These are phyloP conservation scores for Suillus occidentalis DNA, from an alignment of 768 basidiomycete genomes.

Conservation along the genomic window DNA sequence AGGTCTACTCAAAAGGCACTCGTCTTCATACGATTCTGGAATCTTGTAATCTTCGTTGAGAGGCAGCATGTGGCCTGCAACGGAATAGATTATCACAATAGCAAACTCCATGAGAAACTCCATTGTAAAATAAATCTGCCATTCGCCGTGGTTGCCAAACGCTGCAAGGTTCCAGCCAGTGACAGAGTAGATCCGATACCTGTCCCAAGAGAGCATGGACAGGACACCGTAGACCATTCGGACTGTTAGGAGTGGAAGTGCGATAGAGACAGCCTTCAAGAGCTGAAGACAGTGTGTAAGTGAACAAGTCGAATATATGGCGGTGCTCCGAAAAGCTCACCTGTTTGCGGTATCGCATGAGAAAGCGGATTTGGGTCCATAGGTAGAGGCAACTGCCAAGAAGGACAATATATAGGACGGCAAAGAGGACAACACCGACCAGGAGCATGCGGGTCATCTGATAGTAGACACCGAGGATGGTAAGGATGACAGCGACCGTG, in stretches of 20 bases:
- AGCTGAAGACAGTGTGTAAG: slow-evolving; percentile 40
- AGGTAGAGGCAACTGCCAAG: slow-evolving; percentile 47
- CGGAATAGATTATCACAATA: slow-evolving; percentile 40
- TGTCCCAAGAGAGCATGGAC: slow-evolving; percentile 18
- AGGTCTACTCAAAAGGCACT: slow-evolving; percentile 34
- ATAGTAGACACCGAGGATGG: no score
- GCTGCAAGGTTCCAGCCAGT: no score
- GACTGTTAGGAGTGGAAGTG: slow-evolving; percentile 61
- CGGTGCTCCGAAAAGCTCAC: slow-evolving; percentile 29
- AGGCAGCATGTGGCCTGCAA: slow-evolving; percentile 21
- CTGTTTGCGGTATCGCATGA: slow-evolving; percentile 27
- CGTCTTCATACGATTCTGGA: slow-evolving; percentile 13
- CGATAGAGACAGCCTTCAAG: slow-evolving; percentile 50
- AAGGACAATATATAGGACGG: slow-evolving; percentile 41
- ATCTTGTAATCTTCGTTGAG: slow-evolving; percentile 18
- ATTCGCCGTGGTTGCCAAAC: slow-evolving; percentile 35
- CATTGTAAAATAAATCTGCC: slow-evolving; percentile 54
- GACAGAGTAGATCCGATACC: no score
- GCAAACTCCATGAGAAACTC: slow-evolving; percentile 56
- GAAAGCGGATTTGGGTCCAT: slow-evolving; percentile 48
- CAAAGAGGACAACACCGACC: slow-evolving; percentile 33
- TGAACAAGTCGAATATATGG: slow-evolving; percentile 6
- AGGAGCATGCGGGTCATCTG: no score
- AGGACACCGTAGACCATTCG: slow-evolving; percentile 51
- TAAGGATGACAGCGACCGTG: slow-evolving; percentile 15